These are phyloP conservation scores for Hypoxylon crocopeplum DNA, from an alignment of 495 filamentous ascomycete species.

Conservation along the genomic window DNA sequence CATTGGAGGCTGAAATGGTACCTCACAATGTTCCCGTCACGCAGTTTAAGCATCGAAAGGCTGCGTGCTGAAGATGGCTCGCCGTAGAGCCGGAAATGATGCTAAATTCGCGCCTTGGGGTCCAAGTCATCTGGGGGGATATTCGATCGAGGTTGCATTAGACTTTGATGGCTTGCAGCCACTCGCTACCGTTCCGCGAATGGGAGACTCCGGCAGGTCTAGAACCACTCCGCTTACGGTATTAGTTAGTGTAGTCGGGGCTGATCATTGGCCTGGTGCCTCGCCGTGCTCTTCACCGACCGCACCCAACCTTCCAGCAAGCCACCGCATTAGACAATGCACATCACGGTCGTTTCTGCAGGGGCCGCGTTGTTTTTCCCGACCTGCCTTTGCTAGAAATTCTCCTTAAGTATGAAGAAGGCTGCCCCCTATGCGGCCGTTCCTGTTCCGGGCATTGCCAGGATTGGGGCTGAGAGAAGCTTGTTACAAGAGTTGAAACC, in stretches of 20 bases:
- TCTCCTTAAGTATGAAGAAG: too few relatives aligned
- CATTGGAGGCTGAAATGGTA: conserved; percentile 4
- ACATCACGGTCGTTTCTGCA: background rate
- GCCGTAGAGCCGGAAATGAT: too few relatives aligned
- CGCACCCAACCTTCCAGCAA: conserved; percentile 1
- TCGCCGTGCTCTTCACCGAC: background rate
- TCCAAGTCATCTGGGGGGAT: too few relatives aligned
- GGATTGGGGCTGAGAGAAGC: conserved; percentile 22
- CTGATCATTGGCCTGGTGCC: conserved; percentile 23
- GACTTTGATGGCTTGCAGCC: conserved; percentile 10
- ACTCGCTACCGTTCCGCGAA: conserved; percentile 11
- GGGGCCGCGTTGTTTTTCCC: conserved; percentile 1
- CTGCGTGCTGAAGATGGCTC: too few relatives aligned
- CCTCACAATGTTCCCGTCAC: too few relatives aligned
- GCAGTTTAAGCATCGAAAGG: too few relatives aligned
- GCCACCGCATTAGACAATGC: background rate
- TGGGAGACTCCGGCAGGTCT: background rate
- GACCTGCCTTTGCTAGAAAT: background rate
- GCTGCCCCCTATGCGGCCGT: background rate
- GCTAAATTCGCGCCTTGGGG: too few relatives aligned
- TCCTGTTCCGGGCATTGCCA: background rate
- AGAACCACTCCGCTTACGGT: too few relatives aligned
- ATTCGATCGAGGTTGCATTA: background rate
- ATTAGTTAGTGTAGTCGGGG: conserved; percentile 8
- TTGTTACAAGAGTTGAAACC: conserved; percentile 13